Evolutionary conservation across 805 yeast genomes (phyloP).

Genomic region (Wickerhamomyces xylosicus): DNA sequence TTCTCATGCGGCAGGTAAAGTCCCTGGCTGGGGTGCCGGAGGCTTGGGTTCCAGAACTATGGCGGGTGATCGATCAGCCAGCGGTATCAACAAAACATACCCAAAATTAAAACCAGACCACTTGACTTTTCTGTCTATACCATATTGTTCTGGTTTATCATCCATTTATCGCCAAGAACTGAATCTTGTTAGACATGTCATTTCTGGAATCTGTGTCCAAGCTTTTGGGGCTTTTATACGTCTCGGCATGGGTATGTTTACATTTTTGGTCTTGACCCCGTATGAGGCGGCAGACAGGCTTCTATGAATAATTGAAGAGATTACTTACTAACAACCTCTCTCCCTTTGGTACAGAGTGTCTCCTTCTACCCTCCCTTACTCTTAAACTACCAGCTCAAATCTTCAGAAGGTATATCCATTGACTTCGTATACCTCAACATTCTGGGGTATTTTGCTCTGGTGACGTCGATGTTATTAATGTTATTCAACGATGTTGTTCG

Average conservation of each 20-base stretch:
- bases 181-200: no score
- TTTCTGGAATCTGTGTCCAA: slow-evolving; percentile 9
- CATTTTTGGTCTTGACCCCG: background rate
- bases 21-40: no score
- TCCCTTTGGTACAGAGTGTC: slow-evolving; percentile 23
- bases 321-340: background rate
- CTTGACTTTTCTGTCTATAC: no score
- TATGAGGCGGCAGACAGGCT: background rate
- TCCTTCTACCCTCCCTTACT: slow-evolving; percentile 41
- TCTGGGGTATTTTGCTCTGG: slow-evolving; percentile 35
- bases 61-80: no score
- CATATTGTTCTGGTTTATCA: no score
- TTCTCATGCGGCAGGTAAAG: no score
- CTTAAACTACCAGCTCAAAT: slow-evolving; percentile 27
- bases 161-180: no score
- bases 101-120: no score
- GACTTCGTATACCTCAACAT: slow-evolving; percentile 37
- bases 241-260: slow-evolving; percentile 26
- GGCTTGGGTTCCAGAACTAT: no score
- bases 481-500: slow-evolving; percentile 25
- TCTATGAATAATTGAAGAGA: background rate
- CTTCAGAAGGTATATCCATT: slow-evolving; percentile 38
- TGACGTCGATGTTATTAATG: slow-evolving; percentile 33
- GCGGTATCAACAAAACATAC: no score
- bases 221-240: slow-evolving; percentile 26